These are phyloP conservation scores for Periconia sp. DNA, from an alignment of 2,329 filamentous ascomycete species.

Conservation along the genomic window DNA sequence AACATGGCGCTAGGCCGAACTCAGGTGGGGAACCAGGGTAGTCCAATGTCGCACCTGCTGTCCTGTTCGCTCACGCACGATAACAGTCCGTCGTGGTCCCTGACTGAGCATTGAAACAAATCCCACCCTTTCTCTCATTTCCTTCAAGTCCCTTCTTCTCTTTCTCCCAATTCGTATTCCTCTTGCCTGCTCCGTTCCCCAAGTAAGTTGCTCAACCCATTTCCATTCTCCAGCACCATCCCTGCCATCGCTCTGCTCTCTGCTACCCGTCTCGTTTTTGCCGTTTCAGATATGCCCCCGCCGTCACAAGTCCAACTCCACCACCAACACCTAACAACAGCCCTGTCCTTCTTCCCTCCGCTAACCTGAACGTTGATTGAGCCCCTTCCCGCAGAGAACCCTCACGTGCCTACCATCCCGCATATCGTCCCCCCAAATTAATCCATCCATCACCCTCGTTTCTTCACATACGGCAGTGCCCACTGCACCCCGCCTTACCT, in stretches of 20 bases:
- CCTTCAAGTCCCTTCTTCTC: background rate
- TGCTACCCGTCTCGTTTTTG: background rate
- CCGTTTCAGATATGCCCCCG: conserved; percentile 2
- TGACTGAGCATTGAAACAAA: background rate
- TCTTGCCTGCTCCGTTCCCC: background rate
- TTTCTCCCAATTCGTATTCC: background rate
- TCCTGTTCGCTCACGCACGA: background rate
- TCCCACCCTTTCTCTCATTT: background rate
- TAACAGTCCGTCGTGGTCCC: background rate
- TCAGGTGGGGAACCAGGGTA: no score
- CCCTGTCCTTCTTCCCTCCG: background rate
- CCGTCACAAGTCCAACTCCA: background rate
- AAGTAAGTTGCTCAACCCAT: background rate
- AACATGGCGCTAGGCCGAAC: no score
- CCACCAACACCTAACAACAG: background rate
- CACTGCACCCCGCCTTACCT: background rate
- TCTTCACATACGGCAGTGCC: background rate
- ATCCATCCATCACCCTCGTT: background rate
- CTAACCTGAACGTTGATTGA: conserved; percentile 5
- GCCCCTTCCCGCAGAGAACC: background rate
- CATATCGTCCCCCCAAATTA: conserved; percentile 3
- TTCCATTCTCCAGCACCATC: background rate
- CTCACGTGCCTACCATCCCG: conserved; percentile 17
- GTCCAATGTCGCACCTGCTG: background rate
- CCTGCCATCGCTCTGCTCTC: background rate